Percentiles rank a stretch among this genome's conserved stretches.
Evolutionary conservation across 306 rosid genomes (phyloP).

Genomic region (Sophora flavescens): DNA sequence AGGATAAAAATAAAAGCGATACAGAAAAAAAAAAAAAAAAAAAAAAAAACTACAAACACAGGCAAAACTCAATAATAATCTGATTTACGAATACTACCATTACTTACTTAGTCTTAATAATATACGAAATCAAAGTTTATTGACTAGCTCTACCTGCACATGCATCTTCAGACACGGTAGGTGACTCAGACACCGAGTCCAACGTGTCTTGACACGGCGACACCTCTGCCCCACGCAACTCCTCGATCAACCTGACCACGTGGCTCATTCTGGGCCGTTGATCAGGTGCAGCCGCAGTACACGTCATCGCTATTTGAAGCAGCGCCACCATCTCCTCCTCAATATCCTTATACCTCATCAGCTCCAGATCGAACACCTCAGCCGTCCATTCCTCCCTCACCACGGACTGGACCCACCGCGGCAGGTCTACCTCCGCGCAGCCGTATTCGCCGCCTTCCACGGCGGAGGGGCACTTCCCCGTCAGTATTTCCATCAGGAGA

Average conservation of each 20-base stretch:
- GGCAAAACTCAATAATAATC: neutral
- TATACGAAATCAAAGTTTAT: neutral
- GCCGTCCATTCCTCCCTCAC: constrained; percentile 96
- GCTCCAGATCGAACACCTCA: constrained; percentile 92
- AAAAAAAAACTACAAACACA: neutral
- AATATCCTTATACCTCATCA: constrained; percentile 87
- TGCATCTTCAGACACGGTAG: constrained; percentile 70
- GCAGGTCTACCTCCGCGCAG: constrained; percentile 58
- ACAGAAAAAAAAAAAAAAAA: neutral
- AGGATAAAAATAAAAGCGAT: too few species aligned
- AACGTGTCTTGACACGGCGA: constrained; percentile 61
- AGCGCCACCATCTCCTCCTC: constrained; percentile 96
- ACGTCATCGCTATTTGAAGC: constrained; percentile 72
- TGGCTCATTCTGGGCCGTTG: constrained; percentile 87
- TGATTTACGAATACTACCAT: constrained; percentile 37
- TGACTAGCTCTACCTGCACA: constrained; percentile 41
- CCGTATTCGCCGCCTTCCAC: constrained; percentile 51
- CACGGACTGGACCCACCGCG: constrained; percentile 90
- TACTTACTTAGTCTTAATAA: neutral
- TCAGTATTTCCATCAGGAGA: constrained; percentile 77
- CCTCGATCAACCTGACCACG: constrained; percentile 83
- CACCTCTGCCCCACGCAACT: constrained; percentile 67
- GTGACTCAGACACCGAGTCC: constrained; percentile 67
- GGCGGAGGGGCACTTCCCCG: constrained; percentile 83
- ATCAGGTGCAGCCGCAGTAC: constrained; percentile 64